Base-by-base conservation (phyloP, 148 eudicot species). In the Selenicereus undatus region DNA sequence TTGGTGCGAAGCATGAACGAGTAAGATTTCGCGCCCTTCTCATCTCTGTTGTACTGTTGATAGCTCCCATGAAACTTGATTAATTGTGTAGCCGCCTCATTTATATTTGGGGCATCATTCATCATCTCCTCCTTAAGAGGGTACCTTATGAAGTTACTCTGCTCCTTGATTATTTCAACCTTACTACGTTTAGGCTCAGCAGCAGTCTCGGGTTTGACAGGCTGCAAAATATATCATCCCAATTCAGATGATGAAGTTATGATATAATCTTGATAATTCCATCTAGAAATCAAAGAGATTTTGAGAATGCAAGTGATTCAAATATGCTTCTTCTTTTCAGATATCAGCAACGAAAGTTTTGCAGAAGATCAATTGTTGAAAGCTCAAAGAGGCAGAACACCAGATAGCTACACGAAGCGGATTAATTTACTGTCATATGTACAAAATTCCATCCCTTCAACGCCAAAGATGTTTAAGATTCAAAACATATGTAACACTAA, bases 41-140 rank as follows among this genome's bases (percentile, higher is more conserved):
- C 92, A 70, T 90, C 93, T 87, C 99, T 90, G 77, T 96, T 83
- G 24, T 88, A 86, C 78, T 96, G 99, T 76, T 87, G 90, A 80
- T 96, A 96, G 86, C 99, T 96, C 71, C 99, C 99, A 79, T 96
- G 99, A 85, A 96, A 96, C 90, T 96, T 96, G 86, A 96, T 96
- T 84, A 96, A 56, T 78, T 96, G 99, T 36, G 95, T 94, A 21
- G 99, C 94, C 45, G 92, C 88, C 86, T 96, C 99, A 77, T 93
- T 96, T 73, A 96, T 86, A 82, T 88, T 88, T 12, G 95, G 93
- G 71, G 95, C 89, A 69, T 94, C 97, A 22, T 92, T 94, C 82
- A 91, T 48, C 86, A 96, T 82, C 88, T 96, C 98, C 83, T 96
- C 99, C 42, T 94, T 91, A 20, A 96, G 97, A 85, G 99, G 99